Evolutionary conservation across 2,329 filamentous ascomycete genomes (phyloP).

Genomic region (Trichoderma sp.): DNA sequence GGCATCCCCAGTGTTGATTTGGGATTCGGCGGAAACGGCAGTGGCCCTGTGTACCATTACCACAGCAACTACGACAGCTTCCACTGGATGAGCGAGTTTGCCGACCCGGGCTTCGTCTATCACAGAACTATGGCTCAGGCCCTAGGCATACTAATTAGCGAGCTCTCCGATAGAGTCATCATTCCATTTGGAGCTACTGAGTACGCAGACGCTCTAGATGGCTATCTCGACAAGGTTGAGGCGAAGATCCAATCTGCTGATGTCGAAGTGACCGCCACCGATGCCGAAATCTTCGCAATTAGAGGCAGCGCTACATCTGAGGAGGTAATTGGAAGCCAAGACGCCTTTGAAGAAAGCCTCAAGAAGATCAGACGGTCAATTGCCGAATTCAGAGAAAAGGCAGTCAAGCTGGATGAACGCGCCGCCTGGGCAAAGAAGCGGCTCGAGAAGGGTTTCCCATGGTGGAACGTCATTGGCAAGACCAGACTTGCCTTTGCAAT

Average conservation of each 20-base stretch:
- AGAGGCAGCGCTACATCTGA: constrained; percentile 28
- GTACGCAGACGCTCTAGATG: constrained; percentile 56
- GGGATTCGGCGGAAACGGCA: constrained; percentile 47
- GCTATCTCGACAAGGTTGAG: constrained; percentile 53
- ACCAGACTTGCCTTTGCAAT: constrained; percentile 63
- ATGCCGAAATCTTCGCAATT: constrained; percentile 32
- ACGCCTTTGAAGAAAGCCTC: constrained; percentile 41
- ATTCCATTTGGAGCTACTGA: constrained; percentile 63
- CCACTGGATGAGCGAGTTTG: constrained; percentile 81
- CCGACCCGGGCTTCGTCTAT: constrained; percentile 66
- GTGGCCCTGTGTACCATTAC: constrained; percentile 69
- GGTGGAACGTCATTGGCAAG: constrained; percentile 74
- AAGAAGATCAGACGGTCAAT: constrained; percentile 39
- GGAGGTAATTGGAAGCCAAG: constrained; percentile 35
- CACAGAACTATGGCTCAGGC: constrained; percentile 66
- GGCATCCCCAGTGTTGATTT: constrained; percentile 66
- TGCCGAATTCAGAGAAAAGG: constrained; percentile 37
- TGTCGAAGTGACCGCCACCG: constrained; percentile 23
- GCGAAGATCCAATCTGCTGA: constrained; percentile 41
- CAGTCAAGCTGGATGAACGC: constrained; percentile 45
- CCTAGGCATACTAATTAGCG: constrained; percentile 58
- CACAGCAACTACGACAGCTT: constrained; percentile 92
- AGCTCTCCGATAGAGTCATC: constrained; percentile 59
- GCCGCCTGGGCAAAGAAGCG: constrained; percentile 44
- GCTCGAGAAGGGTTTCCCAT: constrained; percentile 58